phyloP scores from a whole-genome alignment of 345 rosid genomes.

The Carallia brachiata region DNA sequence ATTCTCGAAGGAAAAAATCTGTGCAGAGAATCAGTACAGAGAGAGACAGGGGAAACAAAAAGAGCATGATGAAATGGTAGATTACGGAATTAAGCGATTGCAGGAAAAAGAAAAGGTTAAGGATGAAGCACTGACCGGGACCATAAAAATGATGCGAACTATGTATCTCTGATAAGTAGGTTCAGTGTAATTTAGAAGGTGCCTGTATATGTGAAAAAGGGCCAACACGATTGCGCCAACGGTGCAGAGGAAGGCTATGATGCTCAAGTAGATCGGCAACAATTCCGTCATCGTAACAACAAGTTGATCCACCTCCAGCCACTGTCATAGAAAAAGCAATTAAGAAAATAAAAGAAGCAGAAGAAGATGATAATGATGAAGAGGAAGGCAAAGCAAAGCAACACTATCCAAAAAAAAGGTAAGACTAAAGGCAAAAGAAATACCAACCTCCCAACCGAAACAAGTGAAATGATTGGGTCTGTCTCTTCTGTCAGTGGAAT shows the following conservation, averaged over 20 bases:
- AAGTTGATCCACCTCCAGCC: background rate
- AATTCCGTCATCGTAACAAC: constrained; percentile 50
- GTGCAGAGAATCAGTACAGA: no score
- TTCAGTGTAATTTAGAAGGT: constrained; percentile 83
- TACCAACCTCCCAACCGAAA: no score
- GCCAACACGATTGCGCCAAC: constrained; percentile 71
- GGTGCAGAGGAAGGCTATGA: constrained; percentile 69
- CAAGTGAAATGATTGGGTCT: no score
- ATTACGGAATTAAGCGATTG: no score
- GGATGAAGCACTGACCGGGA: constrained; percentile 59
- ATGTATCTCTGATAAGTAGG: constrained; percentile 94
- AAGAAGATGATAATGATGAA: background rate
- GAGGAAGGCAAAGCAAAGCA: no score
- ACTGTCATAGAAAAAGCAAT: no score
- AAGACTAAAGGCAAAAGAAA: no score
- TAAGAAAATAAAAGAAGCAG: no score
- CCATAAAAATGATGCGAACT: constrained; percentile 95
- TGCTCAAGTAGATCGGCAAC: constrained; percentile 45
- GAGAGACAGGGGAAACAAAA: no score
- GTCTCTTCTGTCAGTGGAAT: no score
- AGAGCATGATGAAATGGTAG: no score
- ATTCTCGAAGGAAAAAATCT: background rate
- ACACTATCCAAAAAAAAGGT: no score
- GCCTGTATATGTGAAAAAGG: constrained; percentile 73
- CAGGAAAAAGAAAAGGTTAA: background rate